These are phyloP conservation scores for Phaseolus coccineus DNA, from an alignment of 331 rosid species.

Conservation along the genomic window DNA sequence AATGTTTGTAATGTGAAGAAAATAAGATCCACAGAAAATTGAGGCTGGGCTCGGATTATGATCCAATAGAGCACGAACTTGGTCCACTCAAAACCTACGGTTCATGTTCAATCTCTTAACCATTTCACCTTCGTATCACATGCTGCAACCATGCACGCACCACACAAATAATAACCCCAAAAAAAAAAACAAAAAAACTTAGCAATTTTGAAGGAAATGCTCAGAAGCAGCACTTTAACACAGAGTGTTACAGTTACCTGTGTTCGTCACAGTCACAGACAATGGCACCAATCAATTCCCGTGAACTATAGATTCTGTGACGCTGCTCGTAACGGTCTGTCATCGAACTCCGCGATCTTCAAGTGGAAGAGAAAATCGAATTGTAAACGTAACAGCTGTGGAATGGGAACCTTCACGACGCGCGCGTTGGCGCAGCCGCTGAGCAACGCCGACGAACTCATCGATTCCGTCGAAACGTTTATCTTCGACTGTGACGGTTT, in stretches of 20 bases:
- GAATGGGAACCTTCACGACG: constrained; percentile 64
- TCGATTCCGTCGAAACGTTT: constrained; percentile 91
- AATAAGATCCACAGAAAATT: constrained; percentile 39
- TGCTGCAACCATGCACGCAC: constrained; percentile 7
- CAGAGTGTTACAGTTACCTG: constrained; percentile 52
- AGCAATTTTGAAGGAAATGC: constrained; percentile 51
- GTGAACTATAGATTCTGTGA: constrained; percentile 42
- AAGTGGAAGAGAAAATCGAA: constrained; percentile 52
- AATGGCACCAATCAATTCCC: constrained; percentile 41
- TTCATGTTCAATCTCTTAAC: neutral
- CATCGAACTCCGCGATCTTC: constrained; percentile 1
- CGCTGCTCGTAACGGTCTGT: constrained; percentile 39
- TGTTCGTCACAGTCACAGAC: constrained; percentile 47
- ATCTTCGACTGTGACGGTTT: constrained; percentile 96
- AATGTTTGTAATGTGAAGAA: too few relatives aligned
- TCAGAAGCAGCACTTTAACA: constrained; percentile 58
- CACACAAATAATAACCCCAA: constrained; percentile 18
- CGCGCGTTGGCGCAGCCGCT: constrained; percentile 85
- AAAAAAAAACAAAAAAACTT: neutral
- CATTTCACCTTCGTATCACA: neutral
- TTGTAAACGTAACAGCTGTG: constrained; percentile 42
- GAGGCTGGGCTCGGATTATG: constrained; percentile 37
- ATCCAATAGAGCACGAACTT: constrained; percentile 38
- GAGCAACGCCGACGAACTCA: constrained; percentile 77
- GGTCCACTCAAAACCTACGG: constrained; percentile 46